Evolutionary conservation across 495 filamentous ascomycete species (phyloP).

Genomic region (Penicillium fimorum): DNA sequence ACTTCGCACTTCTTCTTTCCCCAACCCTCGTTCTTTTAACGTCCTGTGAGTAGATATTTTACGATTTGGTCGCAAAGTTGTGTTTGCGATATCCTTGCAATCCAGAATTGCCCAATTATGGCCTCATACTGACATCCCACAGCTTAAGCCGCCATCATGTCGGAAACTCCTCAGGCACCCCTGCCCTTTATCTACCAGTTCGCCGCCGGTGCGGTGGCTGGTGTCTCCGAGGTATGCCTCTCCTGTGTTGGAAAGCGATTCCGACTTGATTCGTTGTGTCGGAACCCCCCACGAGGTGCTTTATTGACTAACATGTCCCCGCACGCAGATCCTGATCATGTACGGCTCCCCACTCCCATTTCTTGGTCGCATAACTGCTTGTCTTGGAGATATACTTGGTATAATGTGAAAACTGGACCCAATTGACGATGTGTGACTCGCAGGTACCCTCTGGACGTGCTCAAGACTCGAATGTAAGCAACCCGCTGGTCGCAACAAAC

Average conservation of each 20-base stretch:
- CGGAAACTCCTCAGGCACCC: conserved; percentile 56
- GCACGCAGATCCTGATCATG: conserved; percentile 79
- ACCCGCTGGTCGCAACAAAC: conserved; percentile 17
- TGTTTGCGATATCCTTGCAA: not conserved
- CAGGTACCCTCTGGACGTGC: conserved; percentile 97
- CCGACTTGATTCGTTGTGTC: not conserved
- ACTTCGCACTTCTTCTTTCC: conserved; percentile 15
- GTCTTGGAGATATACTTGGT: not conserved
- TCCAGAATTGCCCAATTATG: not conserved
- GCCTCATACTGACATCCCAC: conserved; percentile 5
- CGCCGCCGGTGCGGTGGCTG: conserved; percentile 82
- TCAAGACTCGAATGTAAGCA: conserved; percentile 93
- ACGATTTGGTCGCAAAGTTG: no score
- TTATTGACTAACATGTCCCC: conserved; percentile 30
- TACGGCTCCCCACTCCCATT: conserved; percentile 40
- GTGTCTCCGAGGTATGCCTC: conserved; percentile 79
- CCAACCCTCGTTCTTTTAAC: conserved; percentile 16
- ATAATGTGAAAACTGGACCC: not conserved
- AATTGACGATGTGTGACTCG: conserved; percentile 18
- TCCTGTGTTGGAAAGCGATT: not conserved
- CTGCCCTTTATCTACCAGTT: conserved; percentile 86
- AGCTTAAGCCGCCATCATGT: conserved; percentile 50
- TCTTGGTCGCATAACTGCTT: not conserved
- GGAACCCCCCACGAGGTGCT: conserved; percentile 1
- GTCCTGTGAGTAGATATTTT: conserved; percentile 17